Conservation (phyloP, 164 flowering plant genomes). For the Buxus sempervirens region DNA sequence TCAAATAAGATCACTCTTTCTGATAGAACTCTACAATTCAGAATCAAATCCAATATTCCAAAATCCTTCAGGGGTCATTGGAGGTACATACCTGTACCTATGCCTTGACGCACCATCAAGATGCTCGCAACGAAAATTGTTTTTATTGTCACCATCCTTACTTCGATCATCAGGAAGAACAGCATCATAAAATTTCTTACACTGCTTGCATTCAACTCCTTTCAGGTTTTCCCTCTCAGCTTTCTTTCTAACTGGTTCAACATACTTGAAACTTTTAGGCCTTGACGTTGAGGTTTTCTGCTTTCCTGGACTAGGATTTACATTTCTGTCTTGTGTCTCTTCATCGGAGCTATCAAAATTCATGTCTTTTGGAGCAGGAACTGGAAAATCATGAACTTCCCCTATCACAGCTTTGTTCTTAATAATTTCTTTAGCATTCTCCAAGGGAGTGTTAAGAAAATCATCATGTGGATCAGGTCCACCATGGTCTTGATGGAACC, state of each 20-base stretch:
- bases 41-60: constrained; percentile 99
- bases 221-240: constrained; percentile 72
- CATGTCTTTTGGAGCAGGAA: constrained; percentile 27
- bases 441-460: constrained; percentile 86
- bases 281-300: constrained; percentile 27
- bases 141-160: constrained; percentile 21
- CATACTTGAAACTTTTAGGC: constrained; percentile 56
- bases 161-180: constrained; percentile 53
- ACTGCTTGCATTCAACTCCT: constrained; percentile 92
- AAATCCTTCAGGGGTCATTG: constrained; percentile 93
- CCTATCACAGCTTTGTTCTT: constrained; percentile 36
- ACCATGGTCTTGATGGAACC: constrained; percentile 48
- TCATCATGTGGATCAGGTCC: constrained; percentile 91
- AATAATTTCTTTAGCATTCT: constrained; percentile 53
- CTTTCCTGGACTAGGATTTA: constrained; percentile 26
- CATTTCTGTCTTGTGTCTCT: constrained; percentile 68
- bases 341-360: constrained; percentile 50
- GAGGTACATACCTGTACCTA: constrained; percentile 83
- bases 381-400: constrained; percentile 29
- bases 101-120: constrained; percentile 95
- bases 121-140: constrained; percentile 71
- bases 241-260: constrained; percentile 85
- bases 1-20: constrained; percentile 1
- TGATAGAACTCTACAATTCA: constrained; percentile 29
- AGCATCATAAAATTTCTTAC: constrained; percentile 95